Percentiles rank a stretch among this genome's conserved stretches.
phyloP scores from a whole-genome alignment of 139 green algal genomes.

The Ettlia oleoabundans region DNA sequence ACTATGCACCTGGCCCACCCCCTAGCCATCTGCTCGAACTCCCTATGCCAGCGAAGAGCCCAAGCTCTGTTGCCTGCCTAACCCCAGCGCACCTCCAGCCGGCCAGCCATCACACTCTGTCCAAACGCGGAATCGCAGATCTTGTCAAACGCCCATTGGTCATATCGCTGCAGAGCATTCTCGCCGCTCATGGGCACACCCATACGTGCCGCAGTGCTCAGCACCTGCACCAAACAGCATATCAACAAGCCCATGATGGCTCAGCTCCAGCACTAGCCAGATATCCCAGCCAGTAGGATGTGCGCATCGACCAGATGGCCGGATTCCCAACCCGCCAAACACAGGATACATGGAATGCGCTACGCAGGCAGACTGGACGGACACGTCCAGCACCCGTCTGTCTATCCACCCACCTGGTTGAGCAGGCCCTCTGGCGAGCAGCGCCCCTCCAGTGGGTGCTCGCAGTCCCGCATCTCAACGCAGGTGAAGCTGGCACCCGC shows the following conservation, averaged over 20 bases:
- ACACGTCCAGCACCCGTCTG: too few species aligned
- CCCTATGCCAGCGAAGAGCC: too few species aligned
- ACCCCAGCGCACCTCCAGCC: conserved; percentile 71
- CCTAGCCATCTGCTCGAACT: too few species aligned
- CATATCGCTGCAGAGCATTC: conserved; percentile 97
- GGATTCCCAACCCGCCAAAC: too few species aligned
- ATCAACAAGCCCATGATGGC: background rate
- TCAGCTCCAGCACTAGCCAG: too few species aligned
- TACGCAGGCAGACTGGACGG: too few species aligned
- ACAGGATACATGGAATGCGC: too few species aligned
- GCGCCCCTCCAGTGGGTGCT: conserved; percentile 90
- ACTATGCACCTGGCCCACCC: too few species aligned
- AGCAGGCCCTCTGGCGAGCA: conserved; percentile 92
- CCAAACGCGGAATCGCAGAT: conserved; percentile 93
- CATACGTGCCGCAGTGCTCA: conserved; percentile 68
- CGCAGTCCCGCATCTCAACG: conserved; percentile 98
- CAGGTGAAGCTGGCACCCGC: conserved; percentile 95
- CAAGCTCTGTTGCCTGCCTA: too few species aligned
- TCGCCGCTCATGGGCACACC: conserved; percentile 90
- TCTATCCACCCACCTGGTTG: conserved; percentile 68
- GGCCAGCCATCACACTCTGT: conserved; percentile 72
- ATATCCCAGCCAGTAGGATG: too few species aligned
- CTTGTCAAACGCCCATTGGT: conserved; percentile 90
- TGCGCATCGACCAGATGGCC: too few species aligned
- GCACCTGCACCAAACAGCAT: conserved; percentile 76